Evolutionary conservation across 202 grass and related monocot species (phyloP).

Genomic region (Miscanthus sacchariflorus): DNA sequence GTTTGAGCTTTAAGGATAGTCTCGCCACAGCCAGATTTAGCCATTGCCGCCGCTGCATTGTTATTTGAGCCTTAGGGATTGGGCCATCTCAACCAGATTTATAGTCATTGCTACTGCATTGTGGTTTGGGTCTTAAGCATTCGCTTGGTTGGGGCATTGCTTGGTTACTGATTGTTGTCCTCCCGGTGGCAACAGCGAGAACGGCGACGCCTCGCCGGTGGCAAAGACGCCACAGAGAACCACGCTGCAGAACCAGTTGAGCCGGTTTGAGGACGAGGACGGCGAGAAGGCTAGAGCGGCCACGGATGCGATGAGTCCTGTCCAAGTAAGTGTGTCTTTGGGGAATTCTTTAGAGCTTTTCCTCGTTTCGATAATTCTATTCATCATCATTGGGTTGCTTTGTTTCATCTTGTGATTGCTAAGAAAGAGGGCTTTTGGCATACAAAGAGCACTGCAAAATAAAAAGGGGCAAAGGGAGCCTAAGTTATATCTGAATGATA

Average conservation of each 20-base stretch:
- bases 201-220: slow-evolving; percentile 33
- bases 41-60: slow-evolving; percentile 43
- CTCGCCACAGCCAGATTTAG: slow-evolving; percentile 8
- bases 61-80: slow-evolving; percentile 55
- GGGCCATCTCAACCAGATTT: slow-evolving; percentile 46
- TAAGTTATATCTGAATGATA: slow-evolving; percentile 38
- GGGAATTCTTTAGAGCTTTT: slow-evolving; percentile 44
- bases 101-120: slow-evolving; percentile 36
- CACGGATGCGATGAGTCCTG: slow-evolving; percentile 54
- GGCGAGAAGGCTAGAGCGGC: slow-evolving; percentile 46
- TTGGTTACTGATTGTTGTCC: slow-evolving; percentile 38
- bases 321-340: slow-evolving; percentile 59
- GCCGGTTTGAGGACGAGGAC: slow-evolving; percentile 67
- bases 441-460: slow-evolving; percentile 46
- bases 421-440: slow-evolving; percentile 55
- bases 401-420: slow-evolving; percentile 48
- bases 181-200: slow-evolving; percentile 57
- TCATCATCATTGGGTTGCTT: slow-evolving; percentile 49
- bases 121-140: slow-evolving; percentile 28
- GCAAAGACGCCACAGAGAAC: slow-evolving; percentile 45
- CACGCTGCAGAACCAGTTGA: slow-evolving; percentile 82
- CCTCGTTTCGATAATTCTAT: background rate
- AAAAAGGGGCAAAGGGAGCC: slow-evolving; percentile 31
- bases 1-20: slow-evolving; percentile 62
- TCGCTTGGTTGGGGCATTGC: slow-evolving; percentile 5